These are phyloP conservation scores for Hymenoscyphus repandus DNA, from an alignment of 2,329 filamentous ascomycete species.

Conservation along the genomic window DNA sequence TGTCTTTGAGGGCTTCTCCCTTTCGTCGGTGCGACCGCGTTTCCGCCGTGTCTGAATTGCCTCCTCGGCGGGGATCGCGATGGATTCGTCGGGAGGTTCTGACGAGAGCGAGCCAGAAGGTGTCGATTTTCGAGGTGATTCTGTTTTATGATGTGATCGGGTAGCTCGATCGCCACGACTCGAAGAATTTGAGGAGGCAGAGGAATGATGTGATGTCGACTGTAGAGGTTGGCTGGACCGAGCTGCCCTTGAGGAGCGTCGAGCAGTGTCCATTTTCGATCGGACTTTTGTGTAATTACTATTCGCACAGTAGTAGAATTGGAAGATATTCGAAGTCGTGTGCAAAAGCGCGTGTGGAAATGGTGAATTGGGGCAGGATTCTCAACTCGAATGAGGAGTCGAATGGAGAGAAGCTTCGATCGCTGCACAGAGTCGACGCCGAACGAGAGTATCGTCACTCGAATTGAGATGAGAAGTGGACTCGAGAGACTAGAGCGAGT, in stretches of 20 bases:
- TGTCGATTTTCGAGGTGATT: conserved; percentile 69
- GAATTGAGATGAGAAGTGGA: conserved; percentile 14
- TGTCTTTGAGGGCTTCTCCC: conserved; percentile 36
- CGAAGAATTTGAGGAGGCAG: conserved; percentile 72
- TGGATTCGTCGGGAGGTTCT: conserved; percentile 58
- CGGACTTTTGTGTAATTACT: not conserved
- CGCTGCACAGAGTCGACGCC: conserved; percentile 4
- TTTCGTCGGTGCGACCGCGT: conserved; percentile 52
- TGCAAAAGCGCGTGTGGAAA: conserved; percentile 9
- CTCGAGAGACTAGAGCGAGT: conserved; percentile 15
- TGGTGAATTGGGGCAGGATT: conserved; percentile 14
- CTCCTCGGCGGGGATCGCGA: conserved; percentile 49
- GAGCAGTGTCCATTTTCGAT: conserved; percentile 51
- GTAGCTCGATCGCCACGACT: conserved; percentile 70
- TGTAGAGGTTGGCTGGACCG: conserved; percentile 66
- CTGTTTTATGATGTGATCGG: conserved; percentile 65
- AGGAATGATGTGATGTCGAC: conserved; percentile 70
- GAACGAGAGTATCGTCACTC: conserved; percentile 7
- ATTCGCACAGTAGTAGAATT: not conserved
- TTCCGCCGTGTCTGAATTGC: conserved; percentile 70
- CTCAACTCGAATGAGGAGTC: conserved; percentile 6
- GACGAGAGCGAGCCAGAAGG: conserved; percentile 70
- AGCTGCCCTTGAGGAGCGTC: conserved; percentile 88
- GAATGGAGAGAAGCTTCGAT: conserved; percentile 13
- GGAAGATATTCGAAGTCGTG: not conserved